Conservation (phyloP, 768 basidiomycete genomes). For the Tubosaeta sp. region DNA sequence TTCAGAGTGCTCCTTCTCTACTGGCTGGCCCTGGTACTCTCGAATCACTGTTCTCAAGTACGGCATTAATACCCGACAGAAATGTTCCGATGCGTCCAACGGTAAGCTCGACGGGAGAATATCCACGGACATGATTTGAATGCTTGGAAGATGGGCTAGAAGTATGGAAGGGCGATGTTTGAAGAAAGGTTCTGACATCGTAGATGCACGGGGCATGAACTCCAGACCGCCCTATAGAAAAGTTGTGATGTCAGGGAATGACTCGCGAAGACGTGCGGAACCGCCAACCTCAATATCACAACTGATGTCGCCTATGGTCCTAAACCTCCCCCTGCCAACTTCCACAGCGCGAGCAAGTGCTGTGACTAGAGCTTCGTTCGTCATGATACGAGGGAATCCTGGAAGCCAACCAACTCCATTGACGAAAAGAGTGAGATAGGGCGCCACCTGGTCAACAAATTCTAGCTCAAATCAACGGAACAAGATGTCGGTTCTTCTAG, state of each 20-base stretch:
- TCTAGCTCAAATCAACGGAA: not conserved
- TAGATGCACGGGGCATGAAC: slow-evolving; percentile 74
- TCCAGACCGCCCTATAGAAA: slow-evolving; percentile 70
- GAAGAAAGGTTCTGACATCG: slow-evolving; percentile 74
- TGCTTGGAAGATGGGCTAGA: slow-evolving; percentile 46
- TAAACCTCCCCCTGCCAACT: slow-evolving; percentile 54
- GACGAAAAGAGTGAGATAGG: slow-evolving; percentile 78
- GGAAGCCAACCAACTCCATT: slow-evolving; percentile 86
- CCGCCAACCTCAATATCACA: slow-evolving; percentile 72
- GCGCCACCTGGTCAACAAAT: slow-evolving; percentile 58
- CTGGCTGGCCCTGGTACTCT: slow-evolving; percentile 31
- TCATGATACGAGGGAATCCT: slow-evolving; percentile 75
- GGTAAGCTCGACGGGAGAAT: slow-evolving; percentile 86
- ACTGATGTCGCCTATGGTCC: slow-evolving; percentile 80
- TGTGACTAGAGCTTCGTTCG: slow-evolving; percentile 52
- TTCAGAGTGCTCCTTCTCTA: slow-evolving; percentile 27
- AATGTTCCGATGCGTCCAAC: slow-evolving; percentile 74
- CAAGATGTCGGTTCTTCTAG: not conserved
- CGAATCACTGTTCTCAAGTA: slow-evolving; percentile 61
- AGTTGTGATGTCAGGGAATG: not conserved
- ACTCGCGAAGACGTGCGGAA: not conserved
- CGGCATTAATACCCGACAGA: slow-evolving; percentile 60
- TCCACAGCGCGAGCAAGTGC: slow-evolving; percentile 47
- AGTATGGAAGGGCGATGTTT: slow-evolving; percentile 41
- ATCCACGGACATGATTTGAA: slow-evolving; percentile 85